These are phyloP conservation scores for Solanum chiquidenum DNA, from an alignment of 257 asterid species.

Conservation along the genomic window DNA sequence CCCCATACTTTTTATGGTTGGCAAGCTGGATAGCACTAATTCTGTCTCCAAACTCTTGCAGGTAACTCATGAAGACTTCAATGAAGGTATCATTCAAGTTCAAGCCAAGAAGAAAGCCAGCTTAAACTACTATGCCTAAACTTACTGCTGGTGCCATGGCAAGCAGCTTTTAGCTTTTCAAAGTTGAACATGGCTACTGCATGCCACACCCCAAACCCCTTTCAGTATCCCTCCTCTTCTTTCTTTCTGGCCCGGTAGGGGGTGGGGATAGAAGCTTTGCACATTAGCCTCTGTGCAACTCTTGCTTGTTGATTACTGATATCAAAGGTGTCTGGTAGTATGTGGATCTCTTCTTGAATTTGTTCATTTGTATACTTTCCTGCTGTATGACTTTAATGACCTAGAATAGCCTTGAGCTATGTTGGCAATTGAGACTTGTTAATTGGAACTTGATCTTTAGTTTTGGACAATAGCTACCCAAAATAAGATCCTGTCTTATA, in stretches of 20 bases:
- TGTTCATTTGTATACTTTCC: neutral
- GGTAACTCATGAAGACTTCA: conserved; percentile 96
- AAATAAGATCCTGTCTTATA: neutral
- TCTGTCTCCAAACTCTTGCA: conserved; percentile 1
- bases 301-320: neutral
- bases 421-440: neutral
- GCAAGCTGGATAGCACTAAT: neutral
- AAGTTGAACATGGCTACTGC: neutral
- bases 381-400: neutral
- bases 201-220: neutral
- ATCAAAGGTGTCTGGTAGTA: neutral
- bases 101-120: conserved; percentile 92
- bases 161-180: neutral
- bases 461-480: neutral
- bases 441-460: neutral
- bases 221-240: neutral
- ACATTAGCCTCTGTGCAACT: neutral
- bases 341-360: neutral
- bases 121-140: conserved; percentile 74
- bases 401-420: neutral
- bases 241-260: neutral
- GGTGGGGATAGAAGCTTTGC: neutral
- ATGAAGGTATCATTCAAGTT: conserved; percentile 94
- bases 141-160: neutral
- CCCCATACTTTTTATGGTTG: neutral